These are phyloP conservation scores for Arthroderma sp. DNA, from an alignment of 2,329 filamentous ascomycete species.

Conservation along the genomic window DNA sequence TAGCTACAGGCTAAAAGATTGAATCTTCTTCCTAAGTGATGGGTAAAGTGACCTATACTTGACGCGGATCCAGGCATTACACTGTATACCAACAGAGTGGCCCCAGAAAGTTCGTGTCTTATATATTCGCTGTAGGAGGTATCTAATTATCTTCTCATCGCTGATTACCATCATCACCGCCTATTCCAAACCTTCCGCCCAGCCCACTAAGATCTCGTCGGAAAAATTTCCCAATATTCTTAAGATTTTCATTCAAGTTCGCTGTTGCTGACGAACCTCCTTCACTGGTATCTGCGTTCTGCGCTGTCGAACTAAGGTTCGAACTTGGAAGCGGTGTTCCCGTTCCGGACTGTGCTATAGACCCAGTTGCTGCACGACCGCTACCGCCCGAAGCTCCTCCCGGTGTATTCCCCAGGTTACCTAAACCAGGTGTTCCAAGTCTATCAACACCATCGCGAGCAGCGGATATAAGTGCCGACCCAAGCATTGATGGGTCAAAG, in stretches of 20 bases:
- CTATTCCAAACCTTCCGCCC: slow-evolving; percentile 54
- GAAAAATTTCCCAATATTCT: slow-evolving; percentile 95
- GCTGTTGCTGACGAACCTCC: slow-evolving; percentile 24
- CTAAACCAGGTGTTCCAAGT: slow-evolving; percentile 52
- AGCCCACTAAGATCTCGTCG: slow-evolving; percentile 70
- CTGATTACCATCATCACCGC: slow-evolving; percentile 34
- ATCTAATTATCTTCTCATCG: slow-evolving; percentile 1
- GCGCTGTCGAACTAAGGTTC: slow-evolving; percentile 16
- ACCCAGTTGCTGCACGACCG: slow-evolving; percentile 17
- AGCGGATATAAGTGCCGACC: slow-evolving; percentile 77
- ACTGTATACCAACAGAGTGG: no score
- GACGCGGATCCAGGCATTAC: no score
- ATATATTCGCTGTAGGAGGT: neutral
- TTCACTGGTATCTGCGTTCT: slow-evolving; percentile 13
- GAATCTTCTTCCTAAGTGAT: no score
- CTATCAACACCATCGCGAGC: slow-evolving; percentile 72
- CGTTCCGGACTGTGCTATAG: slow-evolving; percentile 16
- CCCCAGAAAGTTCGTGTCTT: neutral
- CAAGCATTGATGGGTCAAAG: slow-evolving; percentile 73
- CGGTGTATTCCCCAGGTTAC: slow-evolving; percentile 18
- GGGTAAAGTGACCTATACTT: no score
- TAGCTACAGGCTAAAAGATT: no score
- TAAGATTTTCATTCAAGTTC: slow-evolving; percentile 83
- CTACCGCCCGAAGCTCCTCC: slow-evolving; percentile 23
- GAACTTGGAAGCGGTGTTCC: slow-evolving; percentile 19